Conservation (phyloP, 106 monocot genomes). For the Platanthera zijinensis region DNA sequence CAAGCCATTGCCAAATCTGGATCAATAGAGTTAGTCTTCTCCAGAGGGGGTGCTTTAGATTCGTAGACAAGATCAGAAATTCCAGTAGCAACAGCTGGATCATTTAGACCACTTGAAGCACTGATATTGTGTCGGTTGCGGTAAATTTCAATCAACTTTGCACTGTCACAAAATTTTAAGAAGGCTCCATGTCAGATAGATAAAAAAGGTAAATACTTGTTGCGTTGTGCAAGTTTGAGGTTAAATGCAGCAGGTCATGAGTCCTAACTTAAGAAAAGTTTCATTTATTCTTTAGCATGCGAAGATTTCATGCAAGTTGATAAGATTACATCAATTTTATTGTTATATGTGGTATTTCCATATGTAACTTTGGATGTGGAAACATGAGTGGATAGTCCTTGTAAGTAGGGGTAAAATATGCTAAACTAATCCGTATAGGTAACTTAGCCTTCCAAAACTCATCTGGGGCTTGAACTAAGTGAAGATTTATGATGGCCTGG, state of each 20-base stretch:
- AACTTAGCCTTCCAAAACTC: too few species aligned
- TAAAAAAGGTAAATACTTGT: background rate
- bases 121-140: constrained; percentile 91
- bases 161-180: constrained; percentile 35
- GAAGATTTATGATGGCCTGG: too few species aligned
- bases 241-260: background rate
- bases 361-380: too few species aligned
- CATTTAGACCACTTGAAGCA: constrained; percentile 71
- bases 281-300: too few species aligned
- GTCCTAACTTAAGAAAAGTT: background rate
- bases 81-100: constrained; percentile 96
- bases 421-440: too few species aligned
- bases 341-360: too few species aligned
- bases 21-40: constrained; percentile 55
- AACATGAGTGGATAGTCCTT: too few species aligned
- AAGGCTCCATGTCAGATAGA: background rate
- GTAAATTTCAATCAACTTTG: constrained; percentile 87
- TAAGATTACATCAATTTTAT: too few species aligned
- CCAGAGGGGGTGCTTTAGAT: constrained; percentile 45
- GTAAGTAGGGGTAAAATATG: too few species aligned
- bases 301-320: too few species aligned
- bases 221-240: background rate
- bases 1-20: constrained; percentile 95
- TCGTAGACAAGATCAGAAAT: constrained; percentile 95
- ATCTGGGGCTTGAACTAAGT: too few species aligned